Percentiles rank a stretch among this genome's conserved stretches.
These are phyloP conservation scores for Lecanicillium sp. DNA, from an alignment of 2,329 filamentous ascomycete genomes.

Conservation along the genomic window DNA sequence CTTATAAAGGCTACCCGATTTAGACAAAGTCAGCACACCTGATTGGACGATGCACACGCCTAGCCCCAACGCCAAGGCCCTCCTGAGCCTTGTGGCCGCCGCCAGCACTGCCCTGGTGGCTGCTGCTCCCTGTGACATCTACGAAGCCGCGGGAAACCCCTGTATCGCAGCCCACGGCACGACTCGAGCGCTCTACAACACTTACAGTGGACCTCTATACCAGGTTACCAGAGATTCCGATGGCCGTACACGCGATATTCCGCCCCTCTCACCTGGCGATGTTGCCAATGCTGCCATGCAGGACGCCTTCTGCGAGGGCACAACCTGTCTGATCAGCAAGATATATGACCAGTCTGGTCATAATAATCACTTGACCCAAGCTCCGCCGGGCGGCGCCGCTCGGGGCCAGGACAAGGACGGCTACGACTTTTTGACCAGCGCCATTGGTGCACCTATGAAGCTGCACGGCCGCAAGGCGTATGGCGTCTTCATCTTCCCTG, in stretches of 20 bases:
- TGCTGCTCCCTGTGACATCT: slow-evolving; percentile 58
- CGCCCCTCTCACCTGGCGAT: slow-evolving; percentile 48
- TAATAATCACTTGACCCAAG: slow-evolving; percentile 58
- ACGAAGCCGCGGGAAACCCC: slow-evolving; percentile 45
- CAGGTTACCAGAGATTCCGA: slow-evolving; percentile 47
- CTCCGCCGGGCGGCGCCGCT: slow-evolving; percentile 47
- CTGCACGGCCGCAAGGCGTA: slow-evolving; percentile 55
- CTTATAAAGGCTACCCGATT: no score
- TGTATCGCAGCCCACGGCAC: slow-evolving; percentile 57
- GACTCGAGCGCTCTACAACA: slow-evolving; percentile 51
- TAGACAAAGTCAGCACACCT: no score
- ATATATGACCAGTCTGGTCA: no score
- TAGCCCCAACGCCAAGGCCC: no score
- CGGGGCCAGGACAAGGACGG: slow-evolving; percentile 47
- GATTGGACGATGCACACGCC: no score
- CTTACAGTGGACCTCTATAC: slow-evolving; percentile 46
- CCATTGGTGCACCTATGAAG: slow-evolving; percentile 52
- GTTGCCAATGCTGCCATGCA: slow-evolving; percentile 55
- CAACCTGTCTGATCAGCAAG: slow-evolving; percentile 58
- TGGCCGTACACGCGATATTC: slow-evolving; percentile 36
- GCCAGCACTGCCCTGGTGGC: no score
- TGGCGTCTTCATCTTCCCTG: slow-evolving; percentile 54
- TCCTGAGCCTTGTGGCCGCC: no score
- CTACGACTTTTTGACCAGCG: slow-evolving; percentile 52
- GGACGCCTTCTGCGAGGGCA: slow-evolving; percentile 51